Percentiles rank a stretch among this genome's conserved stretches.
These are phyloP conservation scores for Xerocomus minutiporus DNA, from an alignment of 1,284 basidiomycete genomes.

Conservation along the genomic window DNA sequence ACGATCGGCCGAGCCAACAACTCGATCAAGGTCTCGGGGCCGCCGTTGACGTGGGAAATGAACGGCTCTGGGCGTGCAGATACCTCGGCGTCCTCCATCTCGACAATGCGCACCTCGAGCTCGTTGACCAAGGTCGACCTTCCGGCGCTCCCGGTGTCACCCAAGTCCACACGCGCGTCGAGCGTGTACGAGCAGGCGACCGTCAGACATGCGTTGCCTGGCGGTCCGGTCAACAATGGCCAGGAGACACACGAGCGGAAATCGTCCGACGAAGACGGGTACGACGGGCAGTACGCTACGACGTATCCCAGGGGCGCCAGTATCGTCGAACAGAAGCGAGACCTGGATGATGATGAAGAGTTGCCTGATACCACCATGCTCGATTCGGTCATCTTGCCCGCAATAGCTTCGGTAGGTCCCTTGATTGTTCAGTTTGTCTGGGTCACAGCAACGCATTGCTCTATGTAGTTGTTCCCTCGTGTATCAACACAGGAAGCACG, in stretches of 20 bases:
- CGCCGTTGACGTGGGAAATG: conserved; percentile 73
- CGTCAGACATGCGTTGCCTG: conserved; percentile 51
- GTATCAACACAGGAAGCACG: conserved; percentile 86
- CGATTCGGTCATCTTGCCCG: conserved; percentile 91
- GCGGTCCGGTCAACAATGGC: conserved; percentile 14
- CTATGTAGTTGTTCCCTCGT: conserved; percentile 73
- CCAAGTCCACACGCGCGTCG: conserved; percentile 32
- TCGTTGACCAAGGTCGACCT: conserved; percentile 54
- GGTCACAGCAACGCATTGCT: conserved; percentile 10
- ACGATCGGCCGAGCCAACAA: conserved; percentile 63
- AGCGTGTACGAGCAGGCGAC: conserved; percentile 60
- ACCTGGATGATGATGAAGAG: conserved; percentile 52
- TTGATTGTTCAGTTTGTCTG: neutral
- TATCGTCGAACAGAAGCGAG: conserved; percentile 39
- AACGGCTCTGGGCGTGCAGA: conserved; percentile 47
- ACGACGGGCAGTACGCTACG: conserved; percentile 46
- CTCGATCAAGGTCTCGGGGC: conserved; percentile 56
- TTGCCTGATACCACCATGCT: conserved; percentile 85
- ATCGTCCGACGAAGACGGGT: conserved; percentile 64
- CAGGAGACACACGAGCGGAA: conserved; percentile 35
- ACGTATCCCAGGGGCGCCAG: conserved; percentile 18
- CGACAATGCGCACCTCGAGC: conserved; percentile 25
- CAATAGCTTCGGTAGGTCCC: conserved; percentile 77
- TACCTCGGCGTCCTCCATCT: conserved; percentile 35
- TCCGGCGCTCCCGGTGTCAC: conserved; percentile 40